Percentiles rank a stretch among this genome's conserved stretches.
Conservation (phyloP, 768 basidiomycete species). For the Leucosporidium yakuticum region DNA sequence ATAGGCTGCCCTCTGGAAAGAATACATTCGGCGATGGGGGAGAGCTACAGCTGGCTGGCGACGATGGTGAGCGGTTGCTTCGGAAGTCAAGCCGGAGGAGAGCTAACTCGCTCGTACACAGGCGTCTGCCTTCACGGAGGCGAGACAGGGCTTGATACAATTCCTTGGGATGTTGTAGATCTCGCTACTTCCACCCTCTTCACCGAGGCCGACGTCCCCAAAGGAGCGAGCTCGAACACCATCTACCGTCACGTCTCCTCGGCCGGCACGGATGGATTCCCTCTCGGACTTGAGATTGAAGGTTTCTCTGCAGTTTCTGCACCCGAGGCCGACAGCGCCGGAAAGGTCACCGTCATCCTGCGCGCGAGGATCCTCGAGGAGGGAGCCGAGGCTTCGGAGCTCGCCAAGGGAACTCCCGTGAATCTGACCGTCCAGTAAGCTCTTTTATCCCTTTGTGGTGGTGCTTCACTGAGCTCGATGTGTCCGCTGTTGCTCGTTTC, state of each 20-base stretch:
- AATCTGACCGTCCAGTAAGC: constrained; percentile 27
- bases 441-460: no score
- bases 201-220: constrained; percentile 12
- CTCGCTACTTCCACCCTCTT: constrained; percentile 21
- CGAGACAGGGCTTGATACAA: constrained; percentile 22
- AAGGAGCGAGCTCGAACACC: background rate
- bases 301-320: background rate
- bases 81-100: background rate
- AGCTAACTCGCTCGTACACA: background rate
- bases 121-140: constrained; percentile 33
- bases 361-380: constrained; percentile 30
- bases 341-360: constrained; percentile 23
- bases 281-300: constrained; percentile 26
- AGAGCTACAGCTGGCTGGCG: background rate
- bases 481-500: no score
- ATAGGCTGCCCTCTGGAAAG: constrained; percentile 21
- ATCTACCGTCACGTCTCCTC: constrained; percentile 23
- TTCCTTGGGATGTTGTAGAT: constrained; percentile 16
- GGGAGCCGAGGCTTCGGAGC: constrained; percentile 11
- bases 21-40: background rate
- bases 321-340: background rate
- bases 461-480: no score
- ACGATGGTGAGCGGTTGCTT: background rate
- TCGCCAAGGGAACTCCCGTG: constrained; percentile 22
- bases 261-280: constrained; percentile 28